Base-by-base conservation (phyloP, 2,329 filamentous ascomycete species). In the Pseudogymnoascus sp. region DNA sequence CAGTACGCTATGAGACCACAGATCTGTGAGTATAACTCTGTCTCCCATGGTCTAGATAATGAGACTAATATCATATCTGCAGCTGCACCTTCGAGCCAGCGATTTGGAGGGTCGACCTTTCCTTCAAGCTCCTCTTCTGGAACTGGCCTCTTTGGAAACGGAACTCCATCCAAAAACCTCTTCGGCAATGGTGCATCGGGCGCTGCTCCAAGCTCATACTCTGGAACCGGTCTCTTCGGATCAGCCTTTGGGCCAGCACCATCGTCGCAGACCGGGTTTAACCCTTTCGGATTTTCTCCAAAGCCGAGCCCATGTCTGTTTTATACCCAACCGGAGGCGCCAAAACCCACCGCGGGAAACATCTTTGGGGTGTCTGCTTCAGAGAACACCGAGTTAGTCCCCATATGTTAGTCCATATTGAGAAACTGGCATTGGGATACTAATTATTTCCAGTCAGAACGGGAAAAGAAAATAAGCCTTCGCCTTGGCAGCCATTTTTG, bases 1-100 rank as follows among this genome's bases (percentile, higher is more conserved):
- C 64, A 64, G 39, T 66, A 69, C 57, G 65, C 65, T 18, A 66
- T 62, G 37, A 47, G 66, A 2, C 47, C 47, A 1, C 47, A 57
- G 26, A 18, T 5, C 18, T 57, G 47, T 57, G 47, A 57, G 47
- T 18, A 57, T 18, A 18, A 2, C 8, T 6, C 8, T 34, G 5
- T 12, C 8, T 12, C n/a, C 2, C 31, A 57, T 12, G 23, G 4
- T 26, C 4, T 2, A 11, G 8, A 34, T 57, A 12, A 34, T 31
- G n/a, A 57, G 4, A 18, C n/a, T 57, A 31, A 57, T 34, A 18
- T 34, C 26, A 6, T 34, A 34, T 26, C n/a, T 4, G 8, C 26
- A 31, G 34, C 47, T 57, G 12, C 47, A 12, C n/a, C 47, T 10
- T 12, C 2, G 26, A 34, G 31, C 14, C 14, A 8, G 2, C 26